These are phyloP conservation scores for Hortaea sp. DNA, from an alignment of 2,329 filamentous ascomycete species.

Conservation along the genomic window DNA sequence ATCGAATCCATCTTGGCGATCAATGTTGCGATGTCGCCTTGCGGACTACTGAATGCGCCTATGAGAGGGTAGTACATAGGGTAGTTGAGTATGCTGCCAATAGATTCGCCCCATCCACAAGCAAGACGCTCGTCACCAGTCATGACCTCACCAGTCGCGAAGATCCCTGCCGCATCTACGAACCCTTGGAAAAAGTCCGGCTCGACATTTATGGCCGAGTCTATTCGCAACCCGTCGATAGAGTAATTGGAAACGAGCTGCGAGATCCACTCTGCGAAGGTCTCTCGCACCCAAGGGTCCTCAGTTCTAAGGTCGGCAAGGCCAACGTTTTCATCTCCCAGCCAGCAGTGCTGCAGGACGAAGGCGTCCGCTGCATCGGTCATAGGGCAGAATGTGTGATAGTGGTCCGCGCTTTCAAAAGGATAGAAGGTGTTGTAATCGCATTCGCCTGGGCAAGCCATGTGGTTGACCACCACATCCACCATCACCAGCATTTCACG, in stretches of 20 bases:
- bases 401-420: conserved; percentile 49
- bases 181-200: conserved; percentile 28
- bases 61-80: conserved; percentile 30
- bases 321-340: conserved; percentile 38
- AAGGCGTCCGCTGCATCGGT: conserved; percentile 39
- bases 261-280: conserved; percentile 32
- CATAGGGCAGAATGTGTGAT: conserved; percentile 48
- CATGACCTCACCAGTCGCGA: conserved; percentile 29
- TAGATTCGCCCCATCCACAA: conserved; percentile 26
- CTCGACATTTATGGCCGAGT: conserved; percentile 29
- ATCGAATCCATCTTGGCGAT: conserved; percentile 24
- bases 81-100: conserved; percentile 31
- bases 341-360: conserved; percentile 39
- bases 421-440: conserved; percentile 45
- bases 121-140: conserved; percentile 21
- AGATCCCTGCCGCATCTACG: conserved; percentile 25
- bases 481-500: conserved; percentile 52
- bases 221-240: conserved; percentile 31
- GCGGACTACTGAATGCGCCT: conserved; percentile 26
- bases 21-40: conserved; percentile 29
- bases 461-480: conserved; percentile 50
- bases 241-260: conserved; percentile 33
- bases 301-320: conserved; percentile 40
- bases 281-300: conserved; percentile 29
- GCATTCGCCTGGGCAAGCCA: conserved; percentile 40